Evolutionary conservation across 2,329 filamentous ascomycete genomes (phyloP), one percentile per base, ranked within the genome.

Genomic region (Penicillium vulpinum): DNA sequence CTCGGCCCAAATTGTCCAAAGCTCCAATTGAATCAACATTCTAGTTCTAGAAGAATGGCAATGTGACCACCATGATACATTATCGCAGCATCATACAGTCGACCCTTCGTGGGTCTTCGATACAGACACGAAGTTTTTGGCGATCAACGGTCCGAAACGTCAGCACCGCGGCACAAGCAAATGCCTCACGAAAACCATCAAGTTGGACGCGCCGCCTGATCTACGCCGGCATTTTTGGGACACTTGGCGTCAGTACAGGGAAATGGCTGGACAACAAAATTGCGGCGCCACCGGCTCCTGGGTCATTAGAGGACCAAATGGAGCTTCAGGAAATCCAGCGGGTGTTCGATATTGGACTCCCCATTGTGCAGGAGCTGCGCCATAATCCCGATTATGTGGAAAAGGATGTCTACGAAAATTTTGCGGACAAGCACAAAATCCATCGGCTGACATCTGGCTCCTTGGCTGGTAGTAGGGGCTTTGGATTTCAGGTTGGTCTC

Each of bases 311-410:
- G 47, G 77, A 78, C 56, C 31, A 60, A 35, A 52, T 63, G 24
- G 55, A 64, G 44, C 46, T 75, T 35, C 57, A 67, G 38, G 60
- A 65, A 26, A 71, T 79, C 29, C 58, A 68, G 22, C 61, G 61
- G 2, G 51, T 65, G 22, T 69, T 74, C 47, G 73, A 78, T n/a
- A 56, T 59, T 41, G 61, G 59, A 9, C 62, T 76, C 33, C 71
- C 73, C 15, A 65, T 77, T 24, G 74, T 78, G 49, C 66, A 73
- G 56, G 57, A 70, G 50, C 57, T 79, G 45, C 71, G 76, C 33
- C 62, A 65, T 5, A 60, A 77, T 56, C 73, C 75, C 24, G 71
- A 75, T 43, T 79, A 70, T 51, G 67, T 71, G 54, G 76, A 78
- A 58, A 69, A 67, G 43, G 69, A 72, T 36, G 73, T 73, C 26